phyloP scores from a whole-genome alignment of 2,329 filamentous ascomycete genomes.

The Zasmidium citrigriseum region DNA sequence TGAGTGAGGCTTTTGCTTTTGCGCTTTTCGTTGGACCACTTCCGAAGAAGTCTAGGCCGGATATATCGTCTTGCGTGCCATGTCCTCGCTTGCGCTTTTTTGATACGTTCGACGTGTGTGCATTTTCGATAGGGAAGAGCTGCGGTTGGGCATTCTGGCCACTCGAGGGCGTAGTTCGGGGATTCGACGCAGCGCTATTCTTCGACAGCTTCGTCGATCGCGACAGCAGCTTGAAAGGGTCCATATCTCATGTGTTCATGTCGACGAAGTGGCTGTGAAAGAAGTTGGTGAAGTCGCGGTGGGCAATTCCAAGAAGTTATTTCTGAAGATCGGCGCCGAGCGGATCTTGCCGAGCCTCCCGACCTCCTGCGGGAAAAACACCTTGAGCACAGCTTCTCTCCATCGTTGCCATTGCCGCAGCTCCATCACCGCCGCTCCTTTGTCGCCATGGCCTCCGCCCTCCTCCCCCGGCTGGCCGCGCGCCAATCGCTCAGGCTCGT shows the following conservation, averaged over 20 bases:
- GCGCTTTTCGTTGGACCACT: conserved; percentile 9
- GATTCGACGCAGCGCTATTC: conserved; percentile 37
- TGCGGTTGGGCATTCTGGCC: conserved; percentile 68
- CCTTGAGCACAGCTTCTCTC: neutral
- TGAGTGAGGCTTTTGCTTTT: too few species aligned
- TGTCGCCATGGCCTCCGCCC: conserved; percentile 48
- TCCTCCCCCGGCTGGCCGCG: conserved; percentile 49
- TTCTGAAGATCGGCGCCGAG: neutral
- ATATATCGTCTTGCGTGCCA: conserved; percentile 28
- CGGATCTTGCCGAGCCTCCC: neutral
- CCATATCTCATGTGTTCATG: conserved; percentile 51
- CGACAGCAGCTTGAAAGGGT: conserved; percentile 72
- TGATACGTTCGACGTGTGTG: conserved; percentile 9
- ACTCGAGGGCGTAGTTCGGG: conserved; percentile 60
- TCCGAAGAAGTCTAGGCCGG: conserved; percentile 49
- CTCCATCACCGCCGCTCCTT: conserved; percentile 17
- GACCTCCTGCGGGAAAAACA: conserved; percentile 1
- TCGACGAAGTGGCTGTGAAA: neutral
- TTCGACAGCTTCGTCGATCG: conserved; percentile 64
- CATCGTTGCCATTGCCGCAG: conserved; percentile 16
- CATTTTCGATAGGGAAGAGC: conserved; percentile 50
- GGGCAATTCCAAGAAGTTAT: conserved; percentile 6
- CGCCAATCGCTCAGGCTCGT: conserved; percentile 44
- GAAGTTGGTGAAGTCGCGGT: neutral
- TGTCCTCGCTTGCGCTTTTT: conserved; percentile 47